These are phyloP conservation scores for Aspergillus aculeatus DNA, from an alignment of 2,329 filamentous ascomycete species.

Conservation along the genomic window DNA sequence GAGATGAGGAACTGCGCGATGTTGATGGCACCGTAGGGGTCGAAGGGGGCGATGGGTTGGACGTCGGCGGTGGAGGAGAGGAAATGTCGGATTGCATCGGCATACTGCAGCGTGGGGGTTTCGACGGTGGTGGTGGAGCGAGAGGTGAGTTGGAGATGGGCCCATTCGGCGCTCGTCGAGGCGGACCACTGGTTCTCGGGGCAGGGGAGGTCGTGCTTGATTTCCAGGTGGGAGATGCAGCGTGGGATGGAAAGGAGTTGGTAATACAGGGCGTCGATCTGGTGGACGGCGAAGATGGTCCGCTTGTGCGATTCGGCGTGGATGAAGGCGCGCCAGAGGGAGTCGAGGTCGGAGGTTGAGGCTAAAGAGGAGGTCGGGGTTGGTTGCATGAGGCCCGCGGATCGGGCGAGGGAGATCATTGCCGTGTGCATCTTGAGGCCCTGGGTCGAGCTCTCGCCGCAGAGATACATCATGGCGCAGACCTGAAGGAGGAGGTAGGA, in stretches of 20 bases:
- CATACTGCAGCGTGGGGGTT: too few relatives aligned
- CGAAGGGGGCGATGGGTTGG: constrained; percentile 34
- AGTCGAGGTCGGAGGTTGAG: constrained; percentile 27
- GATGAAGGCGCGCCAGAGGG: too few relatives aligned
- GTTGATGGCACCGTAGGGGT: constrained; percentile 45
- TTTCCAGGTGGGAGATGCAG: constrained; percentile 40
- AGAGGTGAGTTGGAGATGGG: constrained; percentile 17
- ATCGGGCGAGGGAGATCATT: constrained; percentile 42
- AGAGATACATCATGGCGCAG: constrained; percentile 47
- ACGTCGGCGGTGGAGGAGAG: background rate
- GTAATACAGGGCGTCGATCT: constrained; percentile 43
- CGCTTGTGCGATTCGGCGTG: too few relatives aligned
- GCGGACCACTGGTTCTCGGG: constrained; percentile 41
- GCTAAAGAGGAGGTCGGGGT: constrained; percentile 18
- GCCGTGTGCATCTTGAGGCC: constrained; percentile 42
- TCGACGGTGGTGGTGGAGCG: too few relatives aligned
- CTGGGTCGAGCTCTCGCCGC: constrained; percentile 35
- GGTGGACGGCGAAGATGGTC: too few relatives aligned
- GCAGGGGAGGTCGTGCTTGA: constrained; percentile 47
- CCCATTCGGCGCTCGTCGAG: constrained; percentile 34
- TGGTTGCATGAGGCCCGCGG: constrained; percentile 39
- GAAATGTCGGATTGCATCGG: too few relatives aligned
- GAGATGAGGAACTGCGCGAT: constrained; percentile 45
- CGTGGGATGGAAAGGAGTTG: constrained; percentile 38
- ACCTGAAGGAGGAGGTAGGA: constrained; percentile 43